Conservation (phyloP, 805 yeast genomes). For the Barnettozyma sp. region DNA sequence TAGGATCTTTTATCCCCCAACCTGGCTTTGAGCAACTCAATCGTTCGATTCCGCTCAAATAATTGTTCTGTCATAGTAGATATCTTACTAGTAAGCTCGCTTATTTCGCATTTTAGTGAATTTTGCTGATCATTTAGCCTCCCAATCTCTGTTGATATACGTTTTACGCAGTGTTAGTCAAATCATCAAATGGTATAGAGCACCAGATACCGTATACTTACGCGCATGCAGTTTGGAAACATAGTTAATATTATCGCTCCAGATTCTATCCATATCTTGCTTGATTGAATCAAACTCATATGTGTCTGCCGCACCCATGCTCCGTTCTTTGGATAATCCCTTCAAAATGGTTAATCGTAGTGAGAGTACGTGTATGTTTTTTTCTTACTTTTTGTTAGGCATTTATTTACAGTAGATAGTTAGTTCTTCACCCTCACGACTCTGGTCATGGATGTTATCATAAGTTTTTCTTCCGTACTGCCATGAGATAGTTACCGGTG, state of each 20-base stretch:
- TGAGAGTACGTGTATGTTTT: too few relatives aligned
- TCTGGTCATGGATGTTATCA: too few relatives aligned
- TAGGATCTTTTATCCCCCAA: not conserved
- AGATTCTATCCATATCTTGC: not conserved
- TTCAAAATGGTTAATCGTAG: too few relatives aligned
- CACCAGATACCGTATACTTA: too few relatives aligned
- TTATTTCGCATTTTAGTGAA: not conserved
- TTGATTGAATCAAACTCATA: constrained; percentile 2
- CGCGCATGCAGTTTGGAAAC: constrained; percentile 2
- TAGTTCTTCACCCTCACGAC: too few relatives aligned
- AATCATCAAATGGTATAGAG: too few relatives aligned
- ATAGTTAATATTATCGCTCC: constrained; percentile 2
- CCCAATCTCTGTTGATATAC: constrained; percentile 2
- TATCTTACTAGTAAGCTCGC: not conserved
- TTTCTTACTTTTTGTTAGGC: too few relatives aligned
- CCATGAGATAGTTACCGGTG: constrained; percentile 86
- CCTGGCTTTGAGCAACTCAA: not conserved
- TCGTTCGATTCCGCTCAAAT: constrained; percentile 1
- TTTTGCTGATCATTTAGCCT: not conserved
- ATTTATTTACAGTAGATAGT: too few relatives aligned
- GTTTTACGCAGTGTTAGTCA: constrained; percentile 1
- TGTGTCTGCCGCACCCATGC: not conserved
- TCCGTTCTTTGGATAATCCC: too few relatives aligned
- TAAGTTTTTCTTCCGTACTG: constrained; percentile 59
- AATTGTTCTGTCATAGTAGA: not conserved